Base-by-base conservation (phyloP, 345 rosid genomes). In the Syzygium jambos region DNA sequence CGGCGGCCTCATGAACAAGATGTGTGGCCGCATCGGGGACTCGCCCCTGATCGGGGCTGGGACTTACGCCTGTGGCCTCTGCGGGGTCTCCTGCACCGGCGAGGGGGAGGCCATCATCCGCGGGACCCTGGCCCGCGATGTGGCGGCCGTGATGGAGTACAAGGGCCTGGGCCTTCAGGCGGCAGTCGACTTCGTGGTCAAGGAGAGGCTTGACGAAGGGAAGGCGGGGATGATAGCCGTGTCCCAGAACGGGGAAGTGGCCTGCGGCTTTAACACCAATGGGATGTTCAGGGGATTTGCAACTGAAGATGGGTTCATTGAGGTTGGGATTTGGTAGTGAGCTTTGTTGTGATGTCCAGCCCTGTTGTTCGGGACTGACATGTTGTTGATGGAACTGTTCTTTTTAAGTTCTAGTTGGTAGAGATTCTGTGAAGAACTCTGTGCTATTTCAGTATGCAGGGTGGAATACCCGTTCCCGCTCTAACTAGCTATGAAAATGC, bases 51-150 rank as follows among this genome's bases (percentile, higher is more conserved):
- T 97, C n/a, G 99, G 99, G 14, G 89, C 98, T 0, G 99, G 99
- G 63, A 97, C 99, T 46, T 97, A 97, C 68, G 99, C 99, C 11
- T 90, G 96, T 43, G 90, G 94, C 46, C 89, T 95, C 1, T 95
- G 98, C 29, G 99, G 96, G 2, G 95, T 97, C 10, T 97, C 99
- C 5, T 97, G 99, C 89, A 97, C 99, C 0, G 99, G 99, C 12
- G 99, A 97, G 91, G 99, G 99, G 19, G 99, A 97, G 92, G 99
- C 98, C 4, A 97, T 97, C 88, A 95, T 97, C 30, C 92, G 99
- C 19, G 90, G 93, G 56, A 97, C 99, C 22, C 88, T 97, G 86
- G 98, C 99, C 2, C 94, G 99, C 49, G 99, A 97, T 9, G 95
- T 97, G 87, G 95, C 98, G 19, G 98, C 99, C 3, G 98, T 96